phyloP scores from a whole-genome alignment of 176 grass and related monocot species.

The Lolium perenne region DNA sequence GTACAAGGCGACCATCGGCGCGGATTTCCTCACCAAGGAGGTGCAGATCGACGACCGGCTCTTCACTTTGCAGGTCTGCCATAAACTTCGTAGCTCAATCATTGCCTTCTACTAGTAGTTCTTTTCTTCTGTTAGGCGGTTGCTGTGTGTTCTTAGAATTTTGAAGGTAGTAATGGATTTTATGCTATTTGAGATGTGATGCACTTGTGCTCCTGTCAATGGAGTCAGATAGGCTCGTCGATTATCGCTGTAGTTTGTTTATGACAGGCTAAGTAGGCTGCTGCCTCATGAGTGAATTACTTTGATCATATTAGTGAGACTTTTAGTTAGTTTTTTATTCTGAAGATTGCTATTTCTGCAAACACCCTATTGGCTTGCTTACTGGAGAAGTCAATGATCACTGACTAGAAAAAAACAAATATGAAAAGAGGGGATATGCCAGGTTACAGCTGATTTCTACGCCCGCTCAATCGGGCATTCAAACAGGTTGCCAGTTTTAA shows the following conservation, averaged over 20 bases:
- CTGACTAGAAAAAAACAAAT: not conserved
- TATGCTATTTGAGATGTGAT: not conserved
- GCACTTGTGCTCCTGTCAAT: not conserved
- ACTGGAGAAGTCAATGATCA: not conserved
- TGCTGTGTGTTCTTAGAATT: not conserved
- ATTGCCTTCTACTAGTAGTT: too few species aligned
- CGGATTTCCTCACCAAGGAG: slow-evolving; percentile 84
- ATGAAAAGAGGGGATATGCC: not conserved
- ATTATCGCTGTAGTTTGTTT: not conserved
- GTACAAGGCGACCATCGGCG: slow-evolving; percentile 70
- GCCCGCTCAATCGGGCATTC: not conserved
- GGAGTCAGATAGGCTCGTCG: not conserved
- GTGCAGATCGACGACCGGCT: slow-evolving; percentile 88
- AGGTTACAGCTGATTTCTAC: not conserved
- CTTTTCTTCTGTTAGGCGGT: not conserved
- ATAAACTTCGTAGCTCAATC: slow-evolving; percentile 10
- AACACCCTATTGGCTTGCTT: not conserved
- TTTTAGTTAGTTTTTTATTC: not conserved
- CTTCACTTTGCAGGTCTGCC: slow-evolving; percentile 85
- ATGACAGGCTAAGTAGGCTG: not conserved
- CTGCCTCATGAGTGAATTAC: not conserved
- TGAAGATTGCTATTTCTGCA: not conserved
- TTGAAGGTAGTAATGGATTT: not conserved
- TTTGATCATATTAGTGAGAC: not conserved
- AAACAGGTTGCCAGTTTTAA: not conserved